phyloP scores from a whole-genome alignment of 352 stramenopile genomes.

The Nothophytophthora sp. region DNA sequence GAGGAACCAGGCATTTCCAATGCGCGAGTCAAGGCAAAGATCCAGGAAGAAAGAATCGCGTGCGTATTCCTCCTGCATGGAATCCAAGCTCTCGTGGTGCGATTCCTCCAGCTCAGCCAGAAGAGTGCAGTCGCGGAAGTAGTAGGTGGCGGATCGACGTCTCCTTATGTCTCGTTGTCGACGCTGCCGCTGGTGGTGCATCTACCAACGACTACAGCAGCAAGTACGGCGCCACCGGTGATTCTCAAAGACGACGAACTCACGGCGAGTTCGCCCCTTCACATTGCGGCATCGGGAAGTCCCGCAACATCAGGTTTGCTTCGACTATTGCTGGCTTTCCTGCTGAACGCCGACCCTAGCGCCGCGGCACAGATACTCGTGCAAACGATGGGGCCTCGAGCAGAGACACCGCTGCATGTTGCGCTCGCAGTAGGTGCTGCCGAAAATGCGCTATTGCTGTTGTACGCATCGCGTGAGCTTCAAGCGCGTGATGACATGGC shows the following conservation, averaged over 20 bases:
- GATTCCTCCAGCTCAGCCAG: slow-evolving; percentile 22
- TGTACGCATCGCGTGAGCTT: slow-evolving; percentile 33
- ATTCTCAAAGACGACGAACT: slow-evolving; percentile 42
- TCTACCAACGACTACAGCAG: slow-evolving; percentile 23
- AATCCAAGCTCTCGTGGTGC: slow-evolving; percentile 21
- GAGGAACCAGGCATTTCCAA: not conserved
- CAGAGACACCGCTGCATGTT: slow-evolving; percentile 46
- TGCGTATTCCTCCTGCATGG: slow-evolving; percentile 21
- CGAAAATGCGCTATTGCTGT: slow-evolving; percentile 44
- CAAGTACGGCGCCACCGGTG: slow-evolving; percentile 14
- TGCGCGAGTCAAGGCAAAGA: not conserved
- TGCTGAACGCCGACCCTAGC: slow-evolving; percentile 16
- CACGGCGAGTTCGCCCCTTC: slow-evolving; percentile 34
- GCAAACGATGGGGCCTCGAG: slow-evolving; percentile 14
- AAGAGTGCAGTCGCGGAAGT: slow-evolving; percentile 14
- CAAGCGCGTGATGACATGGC: slow-evolving; percentile 14
- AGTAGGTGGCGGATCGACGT: slow-evolving; percentile 4
- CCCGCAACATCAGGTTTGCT: slow-evolving; percentile 35
- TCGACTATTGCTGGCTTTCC: slow-evolving; percentile 41
- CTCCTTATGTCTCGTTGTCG: slow-evolving; percentile 13
- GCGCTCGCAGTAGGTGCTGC: slow-evolving; percentile 37
- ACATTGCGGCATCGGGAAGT: slow-evolving; percentile 45
- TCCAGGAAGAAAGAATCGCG: slow-evolving; percentile 10
- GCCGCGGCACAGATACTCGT: slow-evolving; percentile 20
- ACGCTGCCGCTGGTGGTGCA: slow-evolving; percentile 30